Evolutionary conservation across 148 eudicot species (phyloP), one percentile per base, ranked within the genome.

Genomic region (Hydrangea macrophylla): DNA sequence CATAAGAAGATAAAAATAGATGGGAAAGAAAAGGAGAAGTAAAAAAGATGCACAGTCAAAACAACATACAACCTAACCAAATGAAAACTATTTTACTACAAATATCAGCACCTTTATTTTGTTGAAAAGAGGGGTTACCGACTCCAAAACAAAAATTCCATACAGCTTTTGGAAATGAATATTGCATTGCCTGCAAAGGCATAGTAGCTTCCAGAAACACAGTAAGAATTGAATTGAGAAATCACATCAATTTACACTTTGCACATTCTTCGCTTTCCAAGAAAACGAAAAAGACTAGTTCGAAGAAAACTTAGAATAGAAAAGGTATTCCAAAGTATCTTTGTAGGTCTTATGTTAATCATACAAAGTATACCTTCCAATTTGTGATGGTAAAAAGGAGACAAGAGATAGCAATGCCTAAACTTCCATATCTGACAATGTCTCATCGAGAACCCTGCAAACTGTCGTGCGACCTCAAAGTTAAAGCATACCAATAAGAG

Each of bases 121-220:
- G 72, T 73, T 70, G 73, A 68, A 88, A 81, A 69, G 81, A 65
- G 42, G 95, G 90, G 70, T 62, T 82, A 60, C 69, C 42, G 35
- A 79, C 86, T 70, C 98, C 98, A 82, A 86, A 83, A 70, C 85
- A 62, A 22, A 74, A 67, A 76, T 88, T 93, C 98, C 98, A 93
- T 28, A 93, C 62, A 73, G 98, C 98, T 82, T 93, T 93, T 56
- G 92, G 96, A 77, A 96, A 93, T 71, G 92, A 83, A 90, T 88
- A 93, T 71, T 90, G 92, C 98, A 93, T 90, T 73, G 96, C 92
- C 98, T 93, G 86, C 87, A 88, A 82, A 76, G 67, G 70, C 44
- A 64, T 17, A 77, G 69, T 59, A 86, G 73, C 82, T 83, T 79
- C 80, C 82, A 78, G 67, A 72, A 74, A 70, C 71, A 65, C 30